phyloP scores from a whole-genome alignment of 148 eudicot genomes.

The Simmondsia chinensis region DNA sequence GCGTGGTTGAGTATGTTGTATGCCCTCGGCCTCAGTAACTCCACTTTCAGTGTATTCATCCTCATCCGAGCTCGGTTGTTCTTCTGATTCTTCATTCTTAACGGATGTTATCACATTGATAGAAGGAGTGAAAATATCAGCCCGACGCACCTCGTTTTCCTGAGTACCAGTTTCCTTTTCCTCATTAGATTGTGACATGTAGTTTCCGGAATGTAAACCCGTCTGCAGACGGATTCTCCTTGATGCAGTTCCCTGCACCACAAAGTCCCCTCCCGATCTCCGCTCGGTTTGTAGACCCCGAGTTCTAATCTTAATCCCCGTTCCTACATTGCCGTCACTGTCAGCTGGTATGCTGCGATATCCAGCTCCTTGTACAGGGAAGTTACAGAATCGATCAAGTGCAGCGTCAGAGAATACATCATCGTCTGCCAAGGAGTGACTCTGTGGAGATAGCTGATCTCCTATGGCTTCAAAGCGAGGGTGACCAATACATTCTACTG shows the following conservation, averaged over 20 bases:
- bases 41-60: no score
- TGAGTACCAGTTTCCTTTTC: no score
- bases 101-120: no score
- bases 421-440: conserved; percentile 2
- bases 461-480: background rate
- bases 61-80: no score
- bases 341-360: conserved; percentile 2
- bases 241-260: conserved; percentile 56
- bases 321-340: conserved; percentile 17
- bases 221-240: conserved; percentile 67
- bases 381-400: conserved; percentile 18
- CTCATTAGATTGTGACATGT: no score
- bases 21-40: no score
- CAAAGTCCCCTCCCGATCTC: background rate
- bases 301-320: conserved; percentile 40
- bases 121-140: no score
- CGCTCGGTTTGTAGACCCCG: conserved; percentile 13
- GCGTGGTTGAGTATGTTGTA: no score
- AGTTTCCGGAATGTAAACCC: no score
- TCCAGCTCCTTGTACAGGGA: conserved; percentile 7
- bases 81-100: no score
- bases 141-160: no score
- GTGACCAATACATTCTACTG: conserved; percentile 16
- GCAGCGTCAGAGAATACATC: conserved; percentile 29
- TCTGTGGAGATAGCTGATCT: conserved; percentile 7